Evolutionary conservation across 345 rosid species (phyloP), one percentile per base, ranked within the genome.

Genomic region (Eucalyptus regnans): DNA sequence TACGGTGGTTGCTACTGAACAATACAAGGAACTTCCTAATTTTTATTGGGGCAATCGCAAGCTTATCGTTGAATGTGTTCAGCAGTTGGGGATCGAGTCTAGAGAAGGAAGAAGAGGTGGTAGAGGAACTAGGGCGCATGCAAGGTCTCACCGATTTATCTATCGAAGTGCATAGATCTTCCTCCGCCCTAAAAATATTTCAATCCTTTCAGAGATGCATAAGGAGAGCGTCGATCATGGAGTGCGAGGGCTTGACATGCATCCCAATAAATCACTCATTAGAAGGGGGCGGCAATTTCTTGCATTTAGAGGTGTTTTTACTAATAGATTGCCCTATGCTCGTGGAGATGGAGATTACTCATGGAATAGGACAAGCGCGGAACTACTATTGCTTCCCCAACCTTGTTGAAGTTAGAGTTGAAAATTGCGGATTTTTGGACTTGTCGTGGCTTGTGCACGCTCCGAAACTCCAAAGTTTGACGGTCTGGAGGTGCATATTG

Each of bases 401-500:
- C 8, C 54, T 51, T 0, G 1, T 51, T 51, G 54, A 51, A 0
- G 54, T 51, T 50, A 0, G 0, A 1, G 5, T 49, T 4, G 1
- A 0, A 5, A 0, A 2, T 4, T 50, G 54, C 0, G 8, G 4
- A 51, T 16, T 51, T 6, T 51, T 16, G 2, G 54, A 51, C 8
- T 51, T 51, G 54, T 51, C 54, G 0, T 51, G 54, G 54, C 8
- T 51, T 0, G 0, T 51, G 8, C 54, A 51, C 1, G 8, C 54
- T 6, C 54, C 22, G 0, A 51, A 16, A 51, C 54, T 51, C 54
- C 22, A 51, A 0, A 3, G 0, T 0, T 51, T 51, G 20, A 2
- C 0, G 0, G 3, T 51, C 0, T 0, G 0, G 0, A 0, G 0
- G 0, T 17, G 54, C 2, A 33, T 33, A 33, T 51, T 0, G 4